Conservation (phyloP, 2,329 filamentous ascomycete species). For the Penicillium freii region DNA sequence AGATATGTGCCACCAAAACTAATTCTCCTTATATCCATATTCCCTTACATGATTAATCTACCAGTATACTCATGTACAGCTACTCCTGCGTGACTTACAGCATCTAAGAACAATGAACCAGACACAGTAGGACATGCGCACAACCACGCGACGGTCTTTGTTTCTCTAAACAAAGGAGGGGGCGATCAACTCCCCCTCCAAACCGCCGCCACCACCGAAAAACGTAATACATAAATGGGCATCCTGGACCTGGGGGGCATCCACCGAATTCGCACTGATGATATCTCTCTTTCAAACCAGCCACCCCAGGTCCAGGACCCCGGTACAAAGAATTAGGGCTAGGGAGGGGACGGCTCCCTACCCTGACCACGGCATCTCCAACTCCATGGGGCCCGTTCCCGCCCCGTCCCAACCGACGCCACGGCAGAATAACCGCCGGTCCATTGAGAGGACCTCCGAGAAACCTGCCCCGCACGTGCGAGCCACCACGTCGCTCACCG, state of each 20-base stretch:
- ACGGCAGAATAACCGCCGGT: conserved; percentile 29
- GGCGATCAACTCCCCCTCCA: conserved; percentile 1
- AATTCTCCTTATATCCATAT: not conserved
- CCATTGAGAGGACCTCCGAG: conserved; percentile 24
- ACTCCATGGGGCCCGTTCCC: conserved; percentile 32
- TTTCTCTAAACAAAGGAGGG: not conserved
- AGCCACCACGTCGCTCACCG: conserved; percentile 17
- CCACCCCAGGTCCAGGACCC: conserved; percentile 5
- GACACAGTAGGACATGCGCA: not conserved
- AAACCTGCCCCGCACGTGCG: conserved; percentile 33
- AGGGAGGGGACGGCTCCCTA: conserved; percentile 9
- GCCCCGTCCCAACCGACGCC: conserved; percentile 37
- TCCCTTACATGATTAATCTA: not conserved
- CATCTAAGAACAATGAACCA: not conserved
- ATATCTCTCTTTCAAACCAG: not conserved
- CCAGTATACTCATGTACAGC: not conserved
- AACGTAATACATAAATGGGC: not conserved
- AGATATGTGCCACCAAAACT: not conserved
- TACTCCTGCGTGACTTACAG: not conserved
- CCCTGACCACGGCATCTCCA: conserved; percentile 20
- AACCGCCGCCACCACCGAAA: not conserved
- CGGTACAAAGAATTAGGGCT: not conserved
- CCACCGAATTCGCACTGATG: not conserved
- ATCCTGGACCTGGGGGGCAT: conserved; percentile 4
- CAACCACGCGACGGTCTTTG: not conserved